Evolutionary conservation across 441 rosid genomes (phyloP).

Genomic region (Syzygium malaccense): DNA sequence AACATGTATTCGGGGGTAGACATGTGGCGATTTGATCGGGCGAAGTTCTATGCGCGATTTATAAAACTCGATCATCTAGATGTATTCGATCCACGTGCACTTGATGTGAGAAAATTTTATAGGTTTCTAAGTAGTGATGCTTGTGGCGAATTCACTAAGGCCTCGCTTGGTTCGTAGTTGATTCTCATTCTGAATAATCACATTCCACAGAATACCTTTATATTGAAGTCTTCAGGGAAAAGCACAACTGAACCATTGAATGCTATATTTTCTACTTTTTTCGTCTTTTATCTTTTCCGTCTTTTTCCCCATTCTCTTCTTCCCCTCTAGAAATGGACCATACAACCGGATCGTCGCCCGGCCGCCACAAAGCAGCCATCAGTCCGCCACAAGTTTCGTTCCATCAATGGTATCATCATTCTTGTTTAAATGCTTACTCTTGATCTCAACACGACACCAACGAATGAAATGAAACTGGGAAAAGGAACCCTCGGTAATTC

Average conservation of each 20-base stretch:
- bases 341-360: neutral
- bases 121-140: fast-evolving
- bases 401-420: neutral
- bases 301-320: neutral
- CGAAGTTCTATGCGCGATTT: fast-evolving
- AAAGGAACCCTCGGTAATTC: neutral
- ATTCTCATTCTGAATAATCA: neutral
- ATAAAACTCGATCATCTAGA: fast-evolving
- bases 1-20: neutral
- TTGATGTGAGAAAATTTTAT: neutral
- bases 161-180: neutral
- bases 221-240: neutral
- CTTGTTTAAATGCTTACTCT: neutral
- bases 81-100: neutral
- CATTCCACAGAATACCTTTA: neutral
- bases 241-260: neutral
- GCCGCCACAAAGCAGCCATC: neutral
- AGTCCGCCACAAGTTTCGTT: neutral
- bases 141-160: neutral
- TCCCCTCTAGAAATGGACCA: neutral
- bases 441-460: neutral
- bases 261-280: neutral
- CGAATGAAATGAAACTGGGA: neutral
- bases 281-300: neutral
- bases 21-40: fast-evolving